phyloP scores from a whole-genome alignment of 164 flowering plant genomes.

The Aristolochia californica region DNA sequence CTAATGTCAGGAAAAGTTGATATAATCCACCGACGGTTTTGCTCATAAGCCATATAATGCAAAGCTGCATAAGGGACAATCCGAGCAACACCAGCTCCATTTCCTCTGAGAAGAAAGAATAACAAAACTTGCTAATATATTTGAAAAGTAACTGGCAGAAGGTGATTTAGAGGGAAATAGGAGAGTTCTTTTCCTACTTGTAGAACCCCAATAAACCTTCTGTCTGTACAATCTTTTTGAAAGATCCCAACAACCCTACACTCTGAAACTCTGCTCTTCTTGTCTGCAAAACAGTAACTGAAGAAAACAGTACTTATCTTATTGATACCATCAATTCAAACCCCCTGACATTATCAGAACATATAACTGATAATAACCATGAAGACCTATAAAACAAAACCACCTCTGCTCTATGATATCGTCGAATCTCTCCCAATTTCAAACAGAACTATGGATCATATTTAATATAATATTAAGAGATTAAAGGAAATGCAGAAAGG shows the following conservation, averaged over 20 bases:
- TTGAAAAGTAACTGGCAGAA: background rate
- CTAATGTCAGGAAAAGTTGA: conserved; percentile 45
- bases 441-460: too few relatives aligned
- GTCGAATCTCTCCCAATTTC: too few relatives aligned
- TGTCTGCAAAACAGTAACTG: conserved; percentile 40
- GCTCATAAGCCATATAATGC: conserved; percentile 91
- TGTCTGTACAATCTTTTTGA: conserved; percentile 56
- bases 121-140: background rate
- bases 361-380: too few relatives aligned
- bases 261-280: conserved; percentile 75
- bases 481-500: too few relatives aligned
- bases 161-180: background rate
- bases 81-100: conserved; percentile 95
- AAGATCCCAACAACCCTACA: conserved; percentile 66
- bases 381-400: too few relatives aligned
- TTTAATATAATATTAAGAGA: too few relatives aligned
- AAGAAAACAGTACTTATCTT: too few relatives aligned
- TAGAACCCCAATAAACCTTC: conserved; percentile 88
- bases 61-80: conserved; percentile 97
- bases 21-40: conserved; percentile 83
- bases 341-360: too few relatives aligned
- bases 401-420: too few relatives aligned
- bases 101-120: conserved; percentile 48
- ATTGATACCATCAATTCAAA: too few relatives aligned
- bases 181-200: conserved; percentile 38